A percentile compares a stretch with the other conserved stretches of the same genome.
Conservation (phyloP, 2,329 filamentous ascomycete genomes). For the Clarireedia sp. region DNA sequence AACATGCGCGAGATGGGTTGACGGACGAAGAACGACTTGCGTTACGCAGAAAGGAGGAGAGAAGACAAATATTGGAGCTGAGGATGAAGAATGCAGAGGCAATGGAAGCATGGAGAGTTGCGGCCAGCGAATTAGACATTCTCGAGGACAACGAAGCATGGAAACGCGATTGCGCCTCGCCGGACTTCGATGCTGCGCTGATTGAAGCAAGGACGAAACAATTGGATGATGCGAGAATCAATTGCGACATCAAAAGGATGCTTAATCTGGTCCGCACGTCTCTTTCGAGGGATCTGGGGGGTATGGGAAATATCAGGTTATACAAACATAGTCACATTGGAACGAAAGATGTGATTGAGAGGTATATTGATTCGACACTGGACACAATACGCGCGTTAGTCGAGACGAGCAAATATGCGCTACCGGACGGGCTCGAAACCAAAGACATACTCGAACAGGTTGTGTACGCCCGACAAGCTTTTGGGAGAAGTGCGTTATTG, state of each 20-base stretch:
- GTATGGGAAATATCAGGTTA: slow-evolving; percentile 74
- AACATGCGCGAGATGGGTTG: slow-evolving; percentile 23
- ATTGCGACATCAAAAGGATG: slow-evolving; percentile 68
- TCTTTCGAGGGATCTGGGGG: slow-evolving; percentile 71
- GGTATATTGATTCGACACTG: slow-evolving; percentile 73
- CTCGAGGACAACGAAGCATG: slow-evolving; percentile 75
- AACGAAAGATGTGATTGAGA: slow-evolving; percentile 79
- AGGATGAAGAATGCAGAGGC: slow-evolving; percentile 61
- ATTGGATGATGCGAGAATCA: slow-evolving; percentile 65
- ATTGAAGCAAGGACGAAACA: slow-evolving; percentile 63
- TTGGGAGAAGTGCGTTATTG: slow-evolving; percentile 57
- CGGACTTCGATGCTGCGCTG: slow-evolving; percentile 54
- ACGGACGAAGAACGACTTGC: slow-evolving; percentile 40
- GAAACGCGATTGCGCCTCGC: slow-evolving; percentile 55
- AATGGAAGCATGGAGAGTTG: slow-evolving; percentile 64
- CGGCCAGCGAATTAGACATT: slow-evolving; percentile 68
- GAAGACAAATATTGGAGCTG: slow-evolving; percentile 53
- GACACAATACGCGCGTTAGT: slow-evolving; percentile 67
- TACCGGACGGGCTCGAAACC: slow-evolving; percentile 46
- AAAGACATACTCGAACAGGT: slow-evolving; percentile 49
- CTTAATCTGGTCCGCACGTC: slow-evolving; percentile 73
- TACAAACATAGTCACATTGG: slow-evolving; percentile 81
- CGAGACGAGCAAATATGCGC: slow-evolving; percentile 43
- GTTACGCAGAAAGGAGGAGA: slow-evolving; percentile 43
- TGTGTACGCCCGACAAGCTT: slow-evolving; percentile 53